Conservation (phyloP, 1,139 yeast genomes). For the Candida sanyaensis region DNA sequence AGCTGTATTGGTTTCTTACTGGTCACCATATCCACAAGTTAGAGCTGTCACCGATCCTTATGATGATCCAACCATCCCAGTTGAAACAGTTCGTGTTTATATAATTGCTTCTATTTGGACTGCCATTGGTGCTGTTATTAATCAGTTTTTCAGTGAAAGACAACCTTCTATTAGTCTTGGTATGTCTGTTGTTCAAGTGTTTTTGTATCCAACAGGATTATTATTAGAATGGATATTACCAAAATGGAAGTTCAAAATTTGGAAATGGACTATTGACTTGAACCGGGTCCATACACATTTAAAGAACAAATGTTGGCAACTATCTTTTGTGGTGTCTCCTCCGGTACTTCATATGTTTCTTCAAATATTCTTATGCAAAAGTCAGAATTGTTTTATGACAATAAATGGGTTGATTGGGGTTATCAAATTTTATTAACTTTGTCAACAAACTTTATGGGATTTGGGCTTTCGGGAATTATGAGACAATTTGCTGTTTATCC, state of each 20-base stretch:
- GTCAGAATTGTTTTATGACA: constrained; percentile 37
- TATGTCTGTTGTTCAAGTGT: constrained; percentile 33
- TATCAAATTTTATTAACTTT: constrained; percentile 52
- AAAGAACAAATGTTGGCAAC: constrained; percentile 30
- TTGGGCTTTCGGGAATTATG: constrained; percentile 63
- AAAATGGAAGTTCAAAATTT: constrained; percentile 13
- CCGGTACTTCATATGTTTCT: constrained; percentile 30
- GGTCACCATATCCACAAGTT: constrained; percentile 68
- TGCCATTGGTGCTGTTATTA: constrained; percentile 53
- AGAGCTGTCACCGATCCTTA: constrained; percentile 56
- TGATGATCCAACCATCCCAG: constrained; percentile 51
- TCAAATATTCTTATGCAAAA: constrained; percentile 26
- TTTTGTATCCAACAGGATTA: constrained; percentile 25
- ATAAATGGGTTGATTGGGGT: constrained; percentile 49
- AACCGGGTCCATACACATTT: constrained; percentile 30
- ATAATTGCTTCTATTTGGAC: constrained; percentile 53
- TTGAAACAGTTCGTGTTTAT: constrained; percentile 61
- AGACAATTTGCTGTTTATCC: constrained; percentile 62
- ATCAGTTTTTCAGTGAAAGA: constrained; percentile 60
- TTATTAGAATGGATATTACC: constrained; percentile 24
- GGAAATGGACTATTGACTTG: constrained; percentile 16
- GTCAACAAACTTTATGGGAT: constrained; percentile 61
- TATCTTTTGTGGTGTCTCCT: constrained; percentile 12
- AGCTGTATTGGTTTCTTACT: constrained; percentile 50
- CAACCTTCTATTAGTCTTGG: constrained; percentile 50